Percentiles rank a stretch among this genome's conserved stretches.
Evolutionary conservation across 768 basidiomycete species (phyloP).

Genomic region (Pleurotus eryngii): DNA sequence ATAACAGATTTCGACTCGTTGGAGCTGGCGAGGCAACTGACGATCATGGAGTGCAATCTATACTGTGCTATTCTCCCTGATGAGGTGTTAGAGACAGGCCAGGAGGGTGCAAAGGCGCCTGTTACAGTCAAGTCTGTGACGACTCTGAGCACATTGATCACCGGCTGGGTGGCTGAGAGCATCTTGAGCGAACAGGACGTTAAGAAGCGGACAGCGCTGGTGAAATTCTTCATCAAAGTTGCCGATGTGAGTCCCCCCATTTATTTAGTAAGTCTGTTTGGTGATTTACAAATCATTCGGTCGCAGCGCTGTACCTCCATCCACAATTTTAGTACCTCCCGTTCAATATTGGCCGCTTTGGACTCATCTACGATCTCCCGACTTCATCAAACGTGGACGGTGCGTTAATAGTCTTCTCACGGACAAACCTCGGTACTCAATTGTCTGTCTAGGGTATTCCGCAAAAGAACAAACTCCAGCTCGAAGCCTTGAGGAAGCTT

Average conservation of each 20-base stretch:
- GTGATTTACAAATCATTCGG: constrained; percentile 4
- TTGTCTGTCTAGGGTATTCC: constrained; percentile 61
- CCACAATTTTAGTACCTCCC: constrained; percentile 89
- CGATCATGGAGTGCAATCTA: constrained; percentile 87
- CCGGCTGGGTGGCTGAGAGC: constrained; percentile 94
- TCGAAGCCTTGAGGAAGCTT: constrained; percentile 78
- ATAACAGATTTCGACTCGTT: constrained; percentile 92
- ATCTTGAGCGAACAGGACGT: constrained; percentile 88
- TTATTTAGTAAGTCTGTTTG: constrained; percentile 4
- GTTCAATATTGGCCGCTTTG: constrained; percentile 89
- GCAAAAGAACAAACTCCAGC: constrained; percentile 76
- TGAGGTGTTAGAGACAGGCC: constrained; percentile 83
- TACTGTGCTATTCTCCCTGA: constrained; percentile 86
- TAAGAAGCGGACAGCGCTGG: constrained; percentile 72
- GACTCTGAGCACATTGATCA: constrained; percentile 86
- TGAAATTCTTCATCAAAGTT: constrained; percentile 94
- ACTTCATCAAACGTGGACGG: constrained; percentile 90
- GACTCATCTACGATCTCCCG: constrained; percentile 95
- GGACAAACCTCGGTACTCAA: neutral
- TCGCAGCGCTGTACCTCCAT: constrained; percentile 78
- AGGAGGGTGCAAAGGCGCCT: constrained; percentile 61
- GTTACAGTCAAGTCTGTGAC: constrained; percentile 81
- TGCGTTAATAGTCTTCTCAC: constrained; percentile 36
- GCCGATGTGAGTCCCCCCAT: constrained; percentile 64
- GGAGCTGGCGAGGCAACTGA: constrained; percentile 91